Conservation (phyloP, 2,329 filamentous ascomycete species). For the Tolypocladium tundrense region DNA sequence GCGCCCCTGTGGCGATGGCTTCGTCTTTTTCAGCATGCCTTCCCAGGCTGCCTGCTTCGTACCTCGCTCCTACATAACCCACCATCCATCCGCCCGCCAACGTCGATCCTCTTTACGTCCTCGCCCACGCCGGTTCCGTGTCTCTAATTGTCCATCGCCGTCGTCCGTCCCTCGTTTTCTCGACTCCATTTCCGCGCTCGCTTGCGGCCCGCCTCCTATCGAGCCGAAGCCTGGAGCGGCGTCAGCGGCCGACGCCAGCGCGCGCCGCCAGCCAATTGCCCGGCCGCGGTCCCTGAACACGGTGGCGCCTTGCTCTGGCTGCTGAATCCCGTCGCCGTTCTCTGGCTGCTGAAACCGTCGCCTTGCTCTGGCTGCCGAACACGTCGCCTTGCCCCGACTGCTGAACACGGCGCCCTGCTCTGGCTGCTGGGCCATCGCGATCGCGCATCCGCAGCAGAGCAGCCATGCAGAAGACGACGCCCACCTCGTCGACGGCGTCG, state of each 20-base stretch:
- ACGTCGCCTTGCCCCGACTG: too few relatives aligned
- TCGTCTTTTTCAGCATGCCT: neutral
- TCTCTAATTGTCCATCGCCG: neutral
- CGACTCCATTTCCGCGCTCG: neutral
- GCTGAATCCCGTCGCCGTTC: neutral
- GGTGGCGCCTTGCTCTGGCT: neutral
- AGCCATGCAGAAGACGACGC: neutral
- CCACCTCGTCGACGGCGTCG: slow-evolving; percentile 6
- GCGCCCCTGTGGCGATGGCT: neutral
- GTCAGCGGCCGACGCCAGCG: neutral
- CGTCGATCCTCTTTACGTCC: neutral
- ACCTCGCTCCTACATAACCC: neutral
- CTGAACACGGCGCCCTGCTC: neutral
- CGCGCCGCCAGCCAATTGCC: neutral
- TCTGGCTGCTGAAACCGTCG: neutral
- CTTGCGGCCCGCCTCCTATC: neutral
- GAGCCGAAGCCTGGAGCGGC: neutral
- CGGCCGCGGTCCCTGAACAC: neutral
- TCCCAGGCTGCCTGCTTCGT: neutral
- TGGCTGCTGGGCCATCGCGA: too few relatives aligned
- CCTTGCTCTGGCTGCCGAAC: neutral
- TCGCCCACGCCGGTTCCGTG: neutral
- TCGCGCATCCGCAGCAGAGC: neutral
- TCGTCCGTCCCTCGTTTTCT: too few relatives aligned
- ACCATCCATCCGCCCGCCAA: neutral